Evolutionary conservation across 176 grass and related monocot genomes (phyloP).

Genomic region (Phragmites australis): DNA sequence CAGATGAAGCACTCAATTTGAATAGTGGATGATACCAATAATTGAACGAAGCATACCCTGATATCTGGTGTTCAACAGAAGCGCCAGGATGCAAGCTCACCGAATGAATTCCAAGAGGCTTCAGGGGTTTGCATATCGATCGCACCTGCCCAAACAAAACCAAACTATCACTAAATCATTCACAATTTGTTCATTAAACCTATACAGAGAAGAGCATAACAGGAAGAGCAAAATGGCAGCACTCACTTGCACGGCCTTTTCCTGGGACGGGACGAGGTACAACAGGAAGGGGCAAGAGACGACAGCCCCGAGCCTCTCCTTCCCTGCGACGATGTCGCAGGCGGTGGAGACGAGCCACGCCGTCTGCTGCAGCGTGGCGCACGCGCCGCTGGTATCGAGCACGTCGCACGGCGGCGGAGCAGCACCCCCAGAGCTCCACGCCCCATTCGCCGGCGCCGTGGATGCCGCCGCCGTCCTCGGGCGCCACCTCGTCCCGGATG

Average conservation of each 20-base stretch:
- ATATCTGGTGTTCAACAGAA: constrained; percentile 68
- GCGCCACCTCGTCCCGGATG: constrained; percentile 51
- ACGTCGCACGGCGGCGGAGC: constrained; percentile 49
- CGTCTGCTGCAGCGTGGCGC: constrained; percentile 60
- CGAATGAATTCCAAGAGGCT: constrained; percentile 78
- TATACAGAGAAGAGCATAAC: neutral
- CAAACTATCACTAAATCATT: neutral
- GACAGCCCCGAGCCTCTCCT: constrained; percentile 77
- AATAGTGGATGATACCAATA: neutral
- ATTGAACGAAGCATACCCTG: constrained; percentile 49
- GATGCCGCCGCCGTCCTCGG: constrained; percentile 25
- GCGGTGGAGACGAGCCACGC: constrained; percentile 76
- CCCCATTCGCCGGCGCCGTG: constrained; percentile 69
- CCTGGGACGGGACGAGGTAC: constrained; percentile 74
- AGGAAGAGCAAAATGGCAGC: neutral
- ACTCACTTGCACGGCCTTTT: constrained; percentile 65
- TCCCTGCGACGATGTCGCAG: constrained; percentile 72
- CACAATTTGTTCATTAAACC: neutral
- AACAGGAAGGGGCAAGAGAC: constrained; percentile 68
- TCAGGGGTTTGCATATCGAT: constrained; percentile 75
- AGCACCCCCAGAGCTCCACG: constrained; percentile 81
- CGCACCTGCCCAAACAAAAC: constrained; percentile 47
- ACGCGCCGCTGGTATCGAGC: constrained; percentile 58
- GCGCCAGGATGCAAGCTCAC: constrained; percentile 77
- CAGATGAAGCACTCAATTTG: neutral